Evolutionary conservation across 257 asterid genomes (phyloP), one percentile per base, ranked within the genome.

Genomic region (Dorcoceras hygrometricum): DNA sequence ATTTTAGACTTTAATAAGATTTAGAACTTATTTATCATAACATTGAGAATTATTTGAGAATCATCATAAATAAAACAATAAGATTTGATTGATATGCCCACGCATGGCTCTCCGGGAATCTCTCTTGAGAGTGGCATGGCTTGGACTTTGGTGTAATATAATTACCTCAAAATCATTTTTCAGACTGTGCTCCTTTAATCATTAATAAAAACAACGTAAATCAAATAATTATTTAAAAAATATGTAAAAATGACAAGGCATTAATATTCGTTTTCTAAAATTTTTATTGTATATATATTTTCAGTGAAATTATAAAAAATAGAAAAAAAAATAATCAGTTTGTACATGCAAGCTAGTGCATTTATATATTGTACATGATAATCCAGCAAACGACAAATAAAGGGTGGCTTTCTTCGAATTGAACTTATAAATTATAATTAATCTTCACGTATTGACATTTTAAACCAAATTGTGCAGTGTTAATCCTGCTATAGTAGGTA

Each of bases 91-190:
- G 73, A 57, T 72, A 75, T 55, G 72, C 90, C 93, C 96, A 82
- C 87, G 93, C 93, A 67, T 79, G 93, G 90, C 46, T 85, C 85
- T 56, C 89, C 93, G 90, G 84, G 93, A 86, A 88, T 86, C 93
- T 86, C 87, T 87, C 92, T 62, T 63, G 23, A 82, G 77, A 74
- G 75, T 74, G 81, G 78, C 58, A 78, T 55, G 66, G 73, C 54
- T 76, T 76, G 82, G 77, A 74, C 77, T 82, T 71, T 76, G 73
- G 72, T 55, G 34, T 69, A 59, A 10, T n/a, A n/a, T n/a, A n/a
- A 39, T 39, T 39, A 39, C 1, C 12, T 12, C 50, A 39, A 0
- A 39, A 39, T 39, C 50, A 39, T 39, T 39, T 39, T 11, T 3
- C 2, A 34, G 46, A 34, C 10, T 34, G 16, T 2, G 5, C 6